These are phyloP conservation scores for Rhypophila decipiens DNA, from an alignment of 495 filamentous ascomycete species.

Conservation along the genomic window DNA sequence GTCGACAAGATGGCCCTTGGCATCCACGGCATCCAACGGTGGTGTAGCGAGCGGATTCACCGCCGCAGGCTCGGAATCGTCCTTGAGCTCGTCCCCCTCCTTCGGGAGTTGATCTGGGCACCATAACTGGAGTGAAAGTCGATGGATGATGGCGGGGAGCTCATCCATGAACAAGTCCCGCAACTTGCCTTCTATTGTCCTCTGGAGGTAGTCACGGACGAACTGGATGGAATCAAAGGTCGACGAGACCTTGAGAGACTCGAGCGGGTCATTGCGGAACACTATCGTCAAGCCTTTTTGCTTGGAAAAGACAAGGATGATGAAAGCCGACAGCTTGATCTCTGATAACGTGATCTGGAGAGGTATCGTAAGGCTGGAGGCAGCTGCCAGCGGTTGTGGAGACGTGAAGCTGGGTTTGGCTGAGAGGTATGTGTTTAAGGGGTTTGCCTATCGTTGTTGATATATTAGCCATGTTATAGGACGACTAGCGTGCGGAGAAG, in stretches of 20 bases:
- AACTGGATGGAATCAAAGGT: conserved; percentile 99
- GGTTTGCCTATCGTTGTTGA: conserved; percentile 65
- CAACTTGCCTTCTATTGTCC: conserved; percentile 91
- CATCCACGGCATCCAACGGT: conserved; percentile 70
- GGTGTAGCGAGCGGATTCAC: conserved; percentile 77
- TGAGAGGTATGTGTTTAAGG: conserved; percentile 88
- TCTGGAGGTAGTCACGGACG: conserved; percentile 92
- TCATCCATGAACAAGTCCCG: conserved; percentile 95
- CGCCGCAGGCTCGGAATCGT: conserved; percentile 43
- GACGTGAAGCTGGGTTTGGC: conserved; percentile 89
- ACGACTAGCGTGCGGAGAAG: conserved; percentile 12
- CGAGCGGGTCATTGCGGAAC: conserved; percentile 95
- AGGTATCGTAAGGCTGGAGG: conserved; percentile 90
- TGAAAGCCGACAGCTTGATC: conserved; percentile 94
- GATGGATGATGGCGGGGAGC: conserved; percentile 90
- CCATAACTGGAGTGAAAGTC: conserved; percentile 83
- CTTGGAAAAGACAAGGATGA: conserved; percentile 93
- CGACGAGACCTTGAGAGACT: conserved; percentile 95
- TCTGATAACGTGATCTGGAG: conserved; percentile 94
- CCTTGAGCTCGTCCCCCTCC: conserved; percentile 43
- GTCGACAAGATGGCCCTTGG: conserved; percentile 68
- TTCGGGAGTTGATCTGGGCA: conserved; percentile 73
- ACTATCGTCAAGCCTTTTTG: conserved; percentile 95
- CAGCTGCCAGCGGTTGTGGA: conserved; percentile 84
- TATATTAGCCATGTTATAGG: conserved; percentile 41